Conservation (phyloP, 73 alveolate species). For the Urostyla sp. region DNA sequence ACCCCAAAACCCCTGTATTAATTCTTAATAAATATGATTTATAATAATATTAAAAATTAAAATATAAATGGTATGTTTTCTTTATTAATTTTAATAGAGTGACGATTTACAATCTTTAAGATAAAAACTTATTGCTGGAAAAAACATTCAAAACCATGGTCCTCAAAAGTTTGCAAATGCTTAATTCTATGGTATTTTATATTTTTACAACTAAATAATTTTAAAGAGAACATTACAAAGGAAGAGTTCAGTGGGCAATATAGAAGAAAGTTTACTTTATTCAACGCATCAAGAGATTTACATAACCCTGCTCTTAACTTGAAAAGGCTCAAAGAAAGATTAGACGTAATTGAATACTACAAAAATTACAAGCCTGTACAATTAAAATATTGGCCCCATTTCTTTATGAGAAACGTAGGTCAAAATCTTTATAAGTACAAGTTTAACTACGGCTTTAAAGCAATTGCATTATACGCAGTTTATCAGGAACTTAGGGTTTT, state of each 20-base stretch:
- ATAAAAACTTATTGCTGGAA: conserved; percentile 30
- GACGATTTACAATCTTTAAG: not conserved
- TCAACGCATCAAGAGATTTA: conserved; percentile 5
- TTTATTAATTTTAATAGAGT: no score
- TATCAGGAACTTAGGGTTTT: not conserved
- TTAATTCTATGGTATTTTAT: conserved; percentile 32
- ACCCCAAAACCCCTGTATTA: not conserved
- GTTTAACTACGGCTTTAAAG: conserved; percentile 49
- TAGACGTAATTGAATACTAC: conserved; percentile 29
- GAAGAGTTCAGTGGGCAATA: conserved; percentile 45
- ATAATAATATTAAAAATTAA: not conserved
- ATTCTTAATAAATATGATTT: not conserved
- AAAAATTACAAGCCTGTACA: conserved; percentile 5
- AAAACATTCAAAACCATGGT: conserved; percentile 33
- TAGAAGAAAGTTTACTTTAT: not conserved
- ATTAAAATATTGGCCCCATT: conserved; percentile 51
- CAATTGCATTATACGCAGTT: not conserved
- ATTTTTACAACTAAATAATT: not conserved
- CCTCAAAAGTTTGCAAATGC: conserved; percentile 44
- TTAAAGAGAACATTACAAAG: conserved; percentile 47
- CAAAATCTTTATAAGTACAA: conserved; percentile 26
- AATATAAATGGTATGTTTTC: no score
- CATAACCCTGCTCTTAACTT: conserved; percentile 37
- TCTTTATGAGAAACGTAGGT: conserved; percentile 22
- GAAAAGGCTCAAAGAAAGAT: conserved; percentile 11